These are phyloP conservation scores for Phialophora expanda DNA, from an alignment of 2,329 filamentous ascomycete genomes.

Conservation along the genomic window DNA sequence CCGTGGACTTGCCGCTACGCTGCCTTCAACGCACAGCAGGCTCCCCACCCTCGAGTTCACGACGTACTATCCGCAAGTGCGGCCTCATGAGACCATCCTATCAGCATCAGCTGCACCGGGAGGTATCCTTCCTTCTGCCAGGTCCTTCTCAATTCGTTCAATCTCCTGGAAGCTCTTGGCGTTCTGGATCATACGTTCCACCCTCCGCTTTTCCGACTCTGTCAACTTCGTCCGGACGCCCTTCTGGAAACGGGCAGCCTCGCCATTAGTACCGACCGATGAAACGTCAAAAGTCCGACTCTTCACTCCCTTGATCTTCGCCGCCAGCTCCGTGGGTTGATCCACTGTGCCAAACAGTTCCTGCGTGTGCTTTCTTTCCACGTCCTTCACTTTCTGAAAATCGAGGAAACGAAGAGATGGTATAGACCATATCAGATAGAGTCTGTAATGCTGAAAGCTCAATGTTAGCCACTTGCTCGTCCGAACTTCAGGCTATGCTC, in stretches of 20 bases:
- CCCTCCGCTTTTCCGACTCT: constrained; percentile 81
- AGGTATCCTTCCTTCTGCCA: constrained; percentile 86
- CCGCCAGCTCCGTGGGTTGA: constrained; percentile 79
- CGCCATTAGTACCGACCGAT: constrained; percentile 48
- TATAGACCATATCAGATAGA: constrained; percentile 87
- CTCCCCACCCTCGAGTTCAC: background rate
- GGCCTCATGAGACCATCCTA: constrained; percentile 40
- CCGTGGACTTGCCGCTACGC: background rate
- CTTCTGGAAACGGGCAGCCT: constrained; percentile 56
- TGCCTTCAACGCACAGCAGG: background rate
- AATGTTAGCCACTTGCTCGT: constrained; percentile 7
- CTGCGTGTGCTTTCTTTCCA: constrained; percentile 74
- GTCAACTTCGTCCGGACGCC: constrained; percentile 82
- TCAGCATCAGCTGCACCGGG: constrained; percentile 58
- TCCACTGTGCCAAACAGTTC: constrained; percentile 83
- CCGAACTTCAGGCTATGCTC: constrained; percentile 45
- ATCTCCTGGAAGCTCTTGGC: constrained; percentile 92
- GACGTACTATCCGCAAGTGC: background rate
- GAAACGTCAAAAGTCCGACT: constrained; percentile 70
- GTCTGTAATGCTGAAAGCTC: constrained; percentile 77
- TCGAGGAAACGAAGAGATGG: constrained; percentile 88
- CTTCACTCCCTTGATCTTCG: constrained; percentile 83
- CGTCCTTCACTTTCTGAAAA: constrained; percentile 87
- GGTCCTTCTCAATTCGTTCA: constrained; percentile 83
- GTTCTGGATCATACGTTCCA: constrained; percentile 85